These are phyloP conservation scores for Penicillium ochrochloron DNA, from an alignment of 495 filamentous ascomycete species.

Conservation along the genomic window DNA sequence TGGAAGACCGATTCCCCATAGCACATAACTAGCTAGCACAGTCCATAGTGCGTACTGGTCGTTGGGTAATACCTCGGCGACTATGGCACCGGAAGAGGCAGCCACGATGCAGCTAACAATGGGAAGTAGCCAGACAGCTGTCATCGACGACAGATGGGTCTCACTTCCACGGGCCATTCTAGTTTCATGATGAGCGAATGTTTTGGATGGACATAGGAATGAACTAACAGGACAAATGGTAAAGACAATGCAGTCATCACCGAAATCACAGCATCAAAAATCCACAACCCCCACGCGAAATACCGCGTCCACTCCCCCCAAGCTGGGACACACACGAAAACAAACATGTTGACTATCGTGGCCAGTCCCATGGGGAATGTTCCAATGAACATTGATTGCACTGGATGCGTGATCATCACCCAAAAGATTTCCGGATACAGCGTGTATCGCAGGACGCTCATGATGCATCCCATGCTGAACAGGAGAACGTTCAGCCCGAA, in stretches of 20 bases:
- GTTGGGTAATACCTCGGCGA: conserved; percentile 57
- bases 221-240: conserved; percentile 59
- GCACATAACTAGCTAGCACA: conserved; percentile 57
- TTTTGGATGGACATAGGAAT: background rate
- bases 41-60: conserved; percentile 60
- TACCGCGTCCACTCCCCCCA: conserved; percentile 49
- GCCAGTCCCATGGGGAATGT: conserved; percentile 67
- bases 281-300: conserved; percentile 62
- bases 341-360: conserved; percentile 64
- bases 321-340: conserved; percentile 56
- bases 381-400: conserved; percentile 64
- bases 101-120: conserved; percentile 64
- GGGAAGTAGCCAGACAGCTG: conserved; percentile 63
- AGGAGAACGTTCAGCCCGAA: conserved; percentile 60
- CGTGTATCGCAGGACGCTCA: conserved; percentile 58
- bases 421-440: conserved; percentile 62
- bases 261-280: conserved; percentile 58
- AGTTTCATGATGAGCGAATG: background rate
- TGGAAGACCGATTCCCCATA: conserved; percentile 63
- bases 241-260: conserved; percentile 54
- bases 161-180: conserved; percentile 41
- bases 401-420: conserved; percentile 61
- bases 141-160: conserved; percentile 53
- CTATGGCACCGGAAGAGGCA: conserved; percentile 58
- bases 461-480: conserved; percentile 45